These are phyloP conservation scores for Amanita exitialis DNA, from an alignment of 768 basidiomycete genomes.

Conservation along the genomic window DNA sequence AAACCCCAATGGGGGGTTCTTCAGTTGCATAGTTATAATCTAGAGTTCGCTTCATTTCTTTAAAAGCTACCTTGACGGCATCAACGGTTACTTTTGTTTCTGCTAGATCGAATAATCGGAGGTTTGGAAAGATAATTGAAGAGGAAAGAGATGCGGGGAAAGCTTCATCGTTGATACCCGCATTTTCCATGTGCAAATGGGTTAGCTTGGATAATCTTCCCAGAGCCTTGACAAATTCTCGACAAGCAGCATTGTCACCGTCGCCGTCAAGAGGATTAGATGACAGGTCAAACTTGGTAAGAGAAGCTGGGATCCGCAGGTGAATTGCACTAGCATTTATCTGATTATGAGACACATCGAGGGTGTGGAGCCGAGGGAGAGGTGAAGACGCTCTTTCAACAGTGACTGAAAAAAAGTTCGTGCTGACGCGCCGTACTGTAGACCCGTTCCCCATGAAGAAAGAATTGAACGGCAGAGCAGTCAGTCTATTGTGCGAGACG, in stretches of 20 bases:
- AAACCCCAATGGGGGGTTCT: conserved; percentile 39
- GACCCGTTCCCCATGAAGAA: conserved; percentile 33
- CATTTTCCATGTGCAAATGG: conserved; percentile 44
- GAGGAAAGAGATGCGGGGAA: conserved; percentile 34
- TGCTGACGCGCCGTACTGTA: conserved; percentile 18
- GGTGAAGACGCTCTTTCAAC: conserved; percentile 54
- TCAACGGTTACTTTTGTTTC: conserved; percentile 49
- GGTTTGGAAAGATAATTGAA: conserved; percentile 33
- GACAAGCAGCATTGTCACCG: conserved; percentile 16
- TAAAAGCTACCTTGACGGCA: conserved; percentile 34
- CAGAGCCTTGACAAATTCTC: conserved; percentile 35
- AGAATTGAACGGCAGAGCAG: conserved; percentile 48
- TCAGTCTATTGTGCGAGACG: conserved; percentile 60
- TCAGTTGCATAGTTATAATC: conserved; percentile 45
- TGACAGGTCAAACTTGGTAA: conserved; percentile 56
- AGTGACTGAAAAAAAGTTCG: conserved; percentile 55
- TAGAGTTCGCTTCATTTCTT: conserved; percentile 37
- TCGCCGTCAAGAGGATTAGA: conserved; percentile 47
- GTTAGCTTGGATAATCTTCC: conserved; percentile 40
- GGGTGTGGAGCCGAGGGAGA: conserved; percentile 51
- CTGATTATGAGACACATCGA: conserved; percentile 63
- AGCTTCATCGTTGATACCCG: conserved; percentile 51
- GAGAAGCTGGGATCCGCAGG: conserved; percentile 35
- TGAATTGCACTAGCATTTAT: conserved; percentile 49
- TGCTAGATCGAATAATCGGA: conserved; percentile 54